These are phyloP conservation scores for Penicillium italicum DNA, from an alignment of 2,329 filamentous ascomycete species.

Conservation along the genomic window DNA sequence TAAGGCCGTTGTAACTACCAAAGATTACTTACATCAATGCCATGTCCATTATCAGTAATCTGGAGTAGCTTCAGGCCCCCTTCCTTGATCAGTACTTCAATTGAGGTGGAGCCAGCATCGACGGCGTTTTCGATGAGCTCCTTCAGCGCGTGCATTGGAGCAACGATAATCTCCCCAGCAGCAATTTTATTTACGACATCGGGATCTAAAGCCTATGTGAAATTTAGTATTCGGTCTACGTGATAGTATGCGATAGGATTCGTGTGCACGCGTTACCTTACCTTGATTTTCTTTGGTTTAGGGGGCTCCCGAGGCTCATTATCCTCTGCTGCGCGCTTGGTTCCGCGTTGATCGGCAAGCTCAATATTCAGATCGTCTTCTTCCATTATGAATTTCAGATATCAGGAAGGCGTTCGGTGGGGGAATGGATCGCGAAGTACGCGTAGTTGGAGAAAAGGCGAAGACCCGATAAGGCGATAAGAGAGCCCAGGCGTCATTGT, in stretches of 20 bases:
- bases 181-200: slow-evolving; percentile 99
- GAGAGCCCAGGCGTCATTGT: slow-evolving; percentile 5
- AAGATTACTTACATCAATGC: slow-evolving; percentile 69
- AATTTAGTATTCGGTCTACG: neutral
- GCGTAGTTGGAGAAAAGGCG: slow-evolving; percentile 16
- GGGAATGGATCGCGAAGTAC: neutral
- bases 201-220: slow-evolving; percentile 71
- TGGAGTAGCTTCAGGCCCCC: slow-evolving; percentile 92
- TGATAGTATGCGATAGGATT: neutral
- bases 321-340: slow-evolving; percentile 52
- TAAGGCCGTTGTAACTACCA: neutral
- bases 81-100: slow-evolving; percentile 91
- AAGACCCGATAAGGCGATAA: slow-evolving; percentile 24
- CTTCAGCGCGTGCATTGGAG: slow-evolving; percentile 91
- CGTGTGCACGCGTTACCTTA: slow-evolving; percentile 9
- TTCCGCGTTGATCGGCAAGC: slow-evolving; percentile 35
- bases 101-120: slow-evolving; percentile 87
- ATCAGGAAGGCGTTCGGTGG: neutral
- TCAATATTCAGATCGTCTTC: slow-evolving; percentile 47
- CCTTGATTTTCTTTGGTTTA: slow-evolving; percentile 50
- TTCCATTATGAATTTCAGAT: slow-evolving; percentile 26
- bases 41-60: slow-evolving; percentile 95
- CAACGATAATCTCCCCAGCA: slow-evolving; percentile 96
- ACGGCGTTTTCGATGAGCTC: slow-evolving; percentile 96
- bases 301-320: slow-evolving; percentile 27